A percentile compares a stretch with the other conserved stretches of the same genome.
These are phyloP conservation scores for Taxillus chinensis DNA, from an alignment of 164 flowering plant species.

Conservation along the genomic window DNA sequence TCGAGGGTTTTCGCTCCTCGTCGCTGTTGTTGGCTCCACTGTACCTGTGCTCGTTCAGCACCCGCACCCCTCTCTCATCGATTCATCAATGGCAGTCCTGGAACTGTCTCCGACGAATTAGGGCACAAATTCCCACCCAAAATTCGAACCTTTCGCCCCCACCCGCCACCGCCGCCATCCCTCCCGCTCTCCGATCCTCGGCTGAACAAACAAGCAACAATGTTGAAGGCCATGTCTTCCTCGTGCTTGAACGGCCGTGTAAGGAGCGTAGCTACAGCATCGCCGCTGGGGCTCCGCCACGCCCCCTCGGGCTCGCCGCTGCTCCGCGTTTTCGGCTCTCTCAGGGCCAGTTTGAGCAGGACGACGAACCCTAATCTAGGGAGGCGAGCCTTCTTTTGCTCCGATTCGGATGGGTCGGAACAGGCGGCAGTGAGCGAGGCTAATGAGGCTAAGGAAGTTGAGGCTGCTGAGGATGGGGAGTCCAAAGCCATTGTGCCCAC, in stretches of 20 bases:
- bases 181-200: neutral
- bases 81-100: too few species aligned
- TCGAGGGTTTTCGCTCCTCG: too few species aligned
- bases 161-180: neutral
- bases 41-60: too few species aligned
- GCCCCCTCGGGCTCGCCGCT: conserved; percentile 19
- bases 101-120: too few species aligned
- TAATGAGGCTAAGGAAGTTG: conserved; percentile 26
- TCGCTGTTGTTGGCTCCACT: too few species aligned
- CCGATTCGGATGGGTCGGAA: conserved; percentile 54
- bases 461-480: conserved; percentile 36
- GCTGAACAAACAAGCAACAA: conserved; percentile 1
- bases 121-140: too few species aligned
- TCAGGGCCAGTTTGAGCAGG: conserved; percentile 22
- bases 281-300: conserved; percentile 15
- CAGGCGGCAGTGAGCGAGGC: conserved; percentile 26
- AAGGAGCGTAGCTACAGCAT: conserved; percentile 7
- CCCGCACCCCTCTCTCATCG: too few species aligned
- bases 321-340: conserved; percentile 26
- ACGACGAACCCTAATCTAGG: conserved; percentile 14
- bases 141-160: too few species aligned
- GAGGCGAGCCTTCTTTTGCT: conserved; percentile 51
- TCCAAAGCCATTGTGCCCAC: conserved; percentile 70
- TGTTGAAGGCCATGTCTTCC: conserved; percentile 43
- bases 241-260: conserved; percentile 15